Evolutionary conservation across 257 asterid genomes (phyloP), one percentile per base, ranked within the genome.

Genomic region (Lycium ferocissimum): DNA sequence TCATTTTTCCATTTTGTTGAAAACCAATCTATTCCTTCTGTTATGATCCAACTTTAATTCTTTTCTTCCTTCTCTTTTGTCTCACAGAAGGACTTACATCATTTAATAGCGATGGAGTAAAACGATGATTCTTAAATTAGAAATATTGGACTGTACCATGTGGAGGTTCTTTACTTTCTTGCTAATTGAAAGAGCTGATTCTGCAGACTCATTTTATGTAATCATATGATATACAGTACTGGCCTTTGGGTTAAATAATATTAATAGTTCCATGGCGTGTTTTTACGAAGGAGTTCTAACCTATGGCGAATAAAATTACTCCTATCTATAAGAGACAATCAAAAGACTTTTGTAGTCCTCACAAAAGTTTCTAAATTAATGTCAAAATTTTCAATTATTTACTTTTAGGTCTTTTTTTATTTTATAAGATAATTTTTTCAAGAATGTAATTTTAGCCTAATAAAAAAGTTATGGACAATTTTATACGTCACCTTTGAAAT

Each of bases 1-100:
- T 51, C 9, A 8, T 43, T 72, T 72, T 18, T 71, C n/a, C 79
- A 18, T 72, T 72, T 18, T 18, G 79, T 43, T 72, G 79, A 72
- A 22, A 43, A 43, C 37, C 5, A n/a, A 43, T 43, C 79, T 43
- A 43, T 72, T 72, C 10, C 9, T 43, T 43, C 15, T 72, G 10
- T 43, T 43, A 18, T 43, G 18, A 72, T 72, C 57, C 35, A 4
- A 4, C 15, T 43, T 71, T 45, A 10, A 4, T 71, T 43, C 17
- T 43, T 43, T 18, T 43, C 56, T 51, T 51, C 56, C 11, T 47
- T 2, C 9, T 51, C 17, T 59, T 59, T 18, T 15, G 7, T 6
- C 11, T 2, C 10, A 11, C 11, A 18, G 66, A 14, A 13, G 18
- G 33, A 59, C 11, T 59, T 59, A 1, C 66, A 59, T 59, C 66